Evolutionary conservation across 495 filamentous ascomycete species (phyloP), one percentile per base, ranked within the genome.

Genomic region (Aspergillus haitiensis): DNA sequence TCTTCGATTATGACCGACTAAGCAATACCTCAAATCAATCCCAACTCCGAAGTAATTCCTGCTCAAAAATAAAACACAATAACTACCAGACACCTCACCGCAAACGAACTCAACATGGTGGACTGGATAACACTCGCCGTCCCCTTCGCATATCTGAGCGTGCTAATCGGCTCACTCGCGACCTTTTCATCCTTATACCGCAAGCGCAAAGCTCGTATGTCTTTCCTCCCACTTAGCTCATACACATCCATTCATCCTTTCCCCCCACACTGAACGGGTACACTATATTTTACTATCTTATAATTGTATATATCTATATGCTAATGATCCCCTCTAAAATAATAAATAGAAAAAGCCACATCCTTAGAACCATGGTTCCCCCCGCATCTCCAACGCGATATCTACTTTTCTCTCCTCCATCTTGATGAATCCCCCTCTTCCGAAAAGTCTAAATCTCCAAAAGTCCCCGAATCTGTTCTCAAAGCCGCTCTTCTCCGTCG

Each of bases 151-250:
- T 98, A 98, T 74, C 83, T 98, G 54, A 82, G 81, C 57, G 86
- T 98, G 54, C 84, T 98, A 40, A 79, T 91, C 62, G 92, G 92
- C 67, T 93, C 92, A 34, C 81, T 98, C 40, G 86, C 87, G 65
- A 95, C 91, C 64, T 98, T 98, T 77, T 93, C 90, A 27, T 90
- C 85, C 37, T 81, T 97, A 42, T 98, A 98, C 72, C 86, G 93
- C 60, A 93, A 93, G 80, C 87, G 93, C 75, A 95, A 96, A 87
- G 85, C 90, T 61, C 75, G 90, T 93, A 78, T 56, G 88, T 83
- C 56, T 44, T 60, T 16, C 55, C 44, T 45, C 40, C n/a, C 37
- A 9, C 31, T n/a, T 49, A 35, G 31, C 18, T 44, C 13, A 31
- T 37, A 45, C 12, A 52, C 13, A 34, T 27, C 21, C 21, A 27